Conservation (phyloP, 2,329 filamentous ascomycete genomes). For the Neonectria ditissima region DNA sequence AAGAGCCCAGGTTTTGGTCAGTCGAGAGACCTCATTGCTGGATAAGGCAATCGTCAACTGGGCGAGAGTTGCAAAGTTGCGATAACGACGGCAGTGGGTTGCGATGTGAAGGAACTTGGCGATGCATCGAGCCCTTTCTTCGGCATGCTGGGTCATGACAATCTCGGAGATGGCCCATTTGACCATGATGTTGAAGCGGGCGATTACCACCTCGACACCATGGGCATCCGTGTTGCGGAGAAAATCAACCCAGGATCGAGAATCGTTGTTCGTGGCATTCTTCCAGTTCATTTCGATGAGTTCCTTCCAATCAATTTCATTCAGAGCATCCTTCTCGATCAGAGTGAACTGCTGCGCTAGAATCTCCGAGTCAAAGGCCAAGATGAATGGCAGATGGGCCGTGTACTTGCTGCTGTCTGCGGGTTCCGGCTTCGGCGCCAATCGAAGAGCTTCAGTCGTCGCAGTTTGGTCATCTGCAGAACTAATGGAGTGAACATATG, state of each 20-base stretch:
- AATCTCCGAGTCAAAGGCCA: conserved; percentile 82
- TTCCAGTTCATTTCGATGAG: conserved; percentile 88
- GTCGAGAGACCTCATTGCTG: conserved; percentile 76
- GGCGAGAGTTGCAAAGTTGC: conserved; percentile 87
- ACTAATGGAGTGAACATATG: conserved; percentile 47
- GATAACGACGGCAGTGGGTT: conserved; percentile 77
- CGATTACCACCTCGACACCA: conserved; percentile 86
- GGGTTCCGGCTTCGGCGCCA: conserved; percentile 48
- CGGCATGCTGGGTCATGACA: conserved; percentile 76
- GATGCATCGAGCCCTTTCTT: conserved; percentile 80
- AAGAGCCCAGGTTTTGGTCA: conserved; percentile 77
- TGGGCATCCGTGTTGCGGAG: conserved; percentile 77
- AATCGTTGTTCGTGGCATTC: conserved; percentile 71
- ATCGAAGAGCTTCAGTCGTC: conserved; percentile 52
- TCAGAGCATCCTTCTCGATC: conserved; percentile 86
- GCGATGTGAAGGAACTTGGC: conserved; percentile 88
- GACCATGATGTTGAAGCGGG: conserved; percentile 88
- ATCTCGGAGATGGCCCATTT: conserved; percentile 88
- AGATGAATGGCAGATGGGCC: conserved; percentile 80
- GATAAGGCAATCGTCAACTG: conserved; percentile 83
- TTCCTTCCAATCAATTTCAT: conserved; percentile 90
- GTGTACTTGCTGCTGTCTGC: conserved; percentile 55
- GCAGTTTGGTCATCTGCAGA: conserved; percentile 41
- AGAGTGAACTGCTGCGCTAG: conserved; percentile 87
- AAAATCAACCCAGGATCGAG: conserved; percentile 85